Percentiles rank a stretch among this genome's conserved stretches.
phyloP scores from a whole-genome alignment of 768 basidiomycete genomes.

The Termitomyces sp. region DNA sequence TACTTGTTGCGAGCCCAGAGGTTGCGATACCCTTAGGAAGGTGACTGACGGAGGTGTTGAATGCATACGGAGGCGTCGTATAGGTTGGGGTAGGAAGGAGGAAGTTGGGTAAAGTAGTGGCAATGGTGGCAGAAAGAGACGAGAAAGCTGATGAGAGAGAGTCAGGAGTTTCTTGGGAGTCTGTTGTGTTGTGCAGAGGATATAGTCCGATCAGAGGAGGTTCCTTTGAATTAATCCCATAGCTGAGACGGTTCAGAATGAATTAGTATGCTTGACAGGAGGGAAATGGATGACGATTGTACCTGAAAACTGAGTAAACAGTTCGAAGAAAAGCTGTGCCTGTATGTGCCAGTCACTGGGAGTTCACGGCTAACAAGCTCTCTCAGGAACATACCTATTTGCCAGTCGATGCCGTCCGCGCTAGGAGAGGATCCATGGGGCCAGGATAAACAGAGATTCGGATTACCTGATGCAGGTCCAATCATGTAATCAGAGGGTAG shows the following conservation, averaged over 20 bases:
- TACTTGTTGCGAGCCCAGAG: conserved; percentile 68
- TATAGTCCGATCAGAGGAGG: conserved; percentile 81
- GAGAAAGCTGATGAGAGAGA: conserved; percentile 53
- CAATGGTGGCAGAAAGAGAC: conserved; percentile 59
- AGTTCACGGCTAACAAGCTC: neutral
- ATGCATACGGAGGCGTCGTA: conserved; percentile 61
- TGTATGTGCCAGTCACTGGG: conserved; percentile 20
- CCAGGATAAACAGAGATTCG: conserved; percentile 73
- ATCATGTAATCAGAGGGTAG: conserved; percentile 79
- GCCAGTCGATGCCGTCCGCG: conserved; percentile 80
- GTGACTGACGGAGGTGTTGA: conserved; percentile 66
- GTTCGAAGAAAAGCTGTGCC: conserved; percentile 69
- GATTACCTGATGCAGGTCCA: conserved; percentile 63
- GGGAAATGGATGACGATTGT: conserved; percentile 9
- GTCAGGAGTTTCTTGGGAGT: conserved; percentile 38
- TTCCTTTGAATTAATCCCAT: conserved; percentile 72
- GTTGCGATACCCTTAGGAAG: conserved; percentile 52
- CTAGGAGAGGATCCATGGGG: conserved; percentile 65
- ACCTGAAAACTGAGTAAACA: conserved; percentile 82
- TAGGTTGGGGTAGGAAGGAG: conserved; percentile 63
- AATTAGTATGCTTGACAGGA: neutral
- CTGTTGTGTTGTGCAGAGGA: conserved; percentile 48
- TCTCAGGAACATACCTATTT: conserved; percentile 53
- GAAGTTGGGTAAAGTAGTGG: conserved; percentile 72
- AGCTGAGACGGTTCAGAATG: conserved; percentile 40